Conservation (phyloP, 2,329 filamentous ascomycete species). For the Alternaria triticina region DNA sequence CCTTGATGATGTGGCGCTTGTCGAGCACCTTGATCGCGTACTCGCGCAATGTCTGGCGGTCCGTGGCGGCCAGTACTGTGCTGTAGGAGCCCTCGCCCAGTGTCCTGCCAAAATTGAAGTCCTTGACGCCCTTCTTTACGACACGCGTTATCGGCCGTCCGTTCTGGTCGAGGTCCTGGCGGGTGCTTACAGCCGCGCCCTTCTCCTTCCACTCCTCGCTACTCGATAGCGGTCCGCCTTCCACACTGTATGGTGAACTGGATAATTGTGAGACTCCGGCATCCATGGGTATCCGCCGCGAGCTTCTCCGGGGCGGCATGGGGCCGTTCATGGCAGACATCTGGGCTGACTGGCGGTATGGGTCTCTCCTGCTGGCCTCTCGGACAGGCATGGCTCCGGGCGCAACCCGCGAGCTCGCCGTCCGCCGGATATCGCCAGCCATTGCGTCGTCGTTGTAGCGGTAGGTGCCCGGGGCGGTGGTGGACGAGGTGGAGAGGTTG, state of each 20-base stretch:
- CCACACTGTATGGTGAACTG: constrained; percentile 58
- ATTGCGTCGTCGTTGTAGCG: constrained; percentile 56
- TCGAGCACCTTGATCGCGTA: constrained; percentile 98
- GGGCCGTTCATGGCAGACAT: constrained; percentile 65
- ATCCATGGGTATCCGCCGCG: constrained; percentile 70
- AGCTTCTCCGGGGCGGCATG: constrained; percentile 77
- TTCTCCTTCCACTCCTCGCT: constrained; percentile 96
- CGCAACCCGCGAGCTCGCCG: constrained; percentile 69
- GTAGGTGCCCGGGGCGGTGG: constrained; percentile 50
- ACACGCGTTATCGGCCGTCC: constrained; percentile 81
- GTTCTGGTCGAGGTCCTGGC: constrained; percentile 83
- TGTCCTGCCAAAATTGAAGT: constrained; percentile 91
- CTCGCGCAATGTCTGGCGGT: constrained; percentile 91
- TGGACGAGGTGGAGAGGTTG: constrained; percentile 56
- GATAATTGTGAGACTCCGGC: constrained; percentile 34
- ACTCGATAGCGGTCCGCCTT: constrained; percentile 66
- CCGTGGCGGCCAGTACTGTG: constrained; percentile 89
- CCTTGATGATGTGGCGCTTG: constrained; percentile 99
- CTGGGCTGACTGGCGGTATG: constrained; percentile 67
- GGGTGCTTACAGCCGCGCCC: constrained; percentile 83
- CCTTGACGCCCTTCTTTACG: constrained; percentile 95
- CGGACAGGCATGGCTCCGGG: constrained; percentile 68
- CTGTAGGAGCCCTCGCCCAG: constrained; percentile 98
- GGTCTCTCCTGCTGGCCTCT: constrained; percentile 72
- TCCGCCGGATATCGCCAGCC: constrained; percentile 50